Percentiles rank a stretch among this genome's conserved stretches.
These are phyloP conservation scores for Diaporthe sp. DNA, from an alignment of 2,329 filamentous ascomycete genomes.

Conservation along the genomic window DNA sequence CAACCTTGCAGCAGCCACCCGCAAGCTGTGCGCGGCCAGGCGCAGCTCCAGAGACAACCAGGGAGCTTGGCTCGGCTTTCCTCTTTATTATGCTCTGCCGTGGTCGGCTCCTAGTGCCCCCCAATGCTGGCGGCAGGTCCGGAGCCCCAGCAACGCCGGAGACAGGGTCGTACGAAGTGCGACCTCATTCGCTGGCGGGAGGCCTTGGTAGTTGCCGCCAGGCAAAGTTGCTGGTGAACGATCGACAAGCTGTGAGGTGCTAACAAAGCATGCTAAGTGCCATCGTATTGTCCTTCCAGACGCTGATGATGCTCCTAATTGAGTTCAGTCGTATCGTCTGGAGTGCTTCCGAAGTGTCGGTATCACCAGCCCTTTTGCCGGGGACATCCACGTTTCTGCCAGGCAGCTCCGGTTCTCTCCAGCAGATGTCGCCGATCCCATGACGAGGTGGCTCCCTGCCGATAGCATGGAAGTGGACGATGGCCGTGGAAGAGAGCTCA, in stretches of 20 bases:
- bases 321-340: conserved; percentile 28
- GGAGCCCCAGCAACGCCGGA: conserved; percentile 27
- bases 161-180: background rate
- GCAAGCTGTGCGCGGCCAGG: conserved; percentile 26
- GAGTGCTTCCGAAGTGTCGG: conserved; percentile 23
- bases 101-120: conserved; percentile 12
- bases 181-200: conserved; percentile 3
- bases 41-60: conserved; percentile 5
- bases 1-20: conserved; percentile 21
- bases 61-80: conserved; percentile 11
- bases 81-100: conserved; percentile 15
- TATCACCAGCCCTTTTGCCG: conserved; percentile 10
- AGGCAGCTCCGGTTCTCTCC: background rate
- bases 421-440: conserved; percentile 10
- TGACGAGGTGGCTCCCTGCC: conserved; percentile 27
- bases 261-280: conserved; percentile 9
- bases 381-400: background rate
- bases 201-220: conserved; percentile 5
- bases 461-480: background rate
- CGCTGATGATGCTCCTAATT: background rate
- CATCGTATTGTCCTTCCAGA: conserved; percentile 7
- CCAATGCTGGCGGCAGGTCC: conserved; percentile 1
- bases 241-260: conserved; percentile 11
- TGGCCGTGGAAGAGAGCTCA: background rate
- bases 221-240: background rate